These are phyloP conservation scores for Edaphochlamys debaryana DNA, from an alignment of 139 green algal genomes.

Conservation along the genomic window DNA sequence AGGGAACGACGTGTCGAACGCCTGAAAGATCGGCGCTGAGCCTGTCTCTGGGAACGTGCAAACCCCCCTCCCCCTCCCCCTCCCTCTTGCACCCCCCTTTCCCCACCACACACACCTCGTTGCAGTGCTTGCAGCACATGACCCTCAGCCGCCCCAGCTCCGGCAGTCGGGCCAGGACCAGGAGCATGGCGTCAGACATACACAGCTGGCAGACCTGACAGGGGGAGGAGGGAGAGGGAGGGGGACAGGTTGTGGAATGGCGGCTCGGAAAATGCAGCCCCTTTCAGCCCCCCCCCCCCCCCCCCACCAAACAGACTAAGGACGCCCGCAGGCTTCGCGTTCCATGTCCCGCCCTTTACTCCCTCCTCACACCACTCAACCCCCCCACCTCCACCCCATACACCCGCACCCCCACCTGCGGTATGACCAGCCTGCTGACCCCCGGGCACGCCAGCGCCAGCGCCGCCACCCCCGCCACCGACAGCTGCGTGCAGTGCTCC, in stretches of 20 bases:
- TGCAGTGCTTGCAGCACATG: constrained; percentile 36
- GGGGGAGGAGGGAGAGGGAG: no score
- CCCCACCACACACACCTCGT: constrained; percentile 11
- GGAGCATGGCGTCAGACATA: constrained; percentile 37
- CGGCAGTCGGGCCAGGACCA: constrained; percentile 37
- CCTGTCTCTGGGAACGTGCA: no score
- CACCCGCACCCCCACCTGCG: constrained; percentile 35
- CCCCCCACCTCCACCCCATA: no score
- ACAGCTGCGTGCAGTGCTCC: constrained; percentile 46
- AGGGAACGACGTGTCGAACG: neutral
- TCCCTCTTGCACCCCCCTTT: neutral
- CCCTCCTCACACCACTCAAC: no score
- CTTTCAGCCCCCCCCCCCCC: no score
- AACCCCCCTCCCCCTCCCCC: no score
- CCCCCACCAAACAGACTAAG: no score
- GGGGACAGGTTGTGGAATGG: no score
- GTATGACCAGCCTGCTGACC: constrained; percentile 22
- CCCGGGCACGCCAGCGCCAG: constrained; percentile 33
- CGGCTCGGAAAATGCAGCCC: no score
- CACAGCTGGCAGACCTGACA: constrained; percentile 14
- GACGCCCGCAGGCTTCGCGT: no score
- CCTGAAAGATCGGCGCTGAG: no score
- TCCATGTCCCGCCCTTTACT: no score
- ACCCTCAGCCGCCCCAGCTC: constrained; percentile 22
- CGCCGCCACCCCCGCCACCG: constrained; percentile 41